Evolutionary conservation across 2,329 filamentous ascomycete species (phyloP), one percentile per base, ranked within the genome.

Genomic region (Pseudogymnoascus sp.): DNA sequence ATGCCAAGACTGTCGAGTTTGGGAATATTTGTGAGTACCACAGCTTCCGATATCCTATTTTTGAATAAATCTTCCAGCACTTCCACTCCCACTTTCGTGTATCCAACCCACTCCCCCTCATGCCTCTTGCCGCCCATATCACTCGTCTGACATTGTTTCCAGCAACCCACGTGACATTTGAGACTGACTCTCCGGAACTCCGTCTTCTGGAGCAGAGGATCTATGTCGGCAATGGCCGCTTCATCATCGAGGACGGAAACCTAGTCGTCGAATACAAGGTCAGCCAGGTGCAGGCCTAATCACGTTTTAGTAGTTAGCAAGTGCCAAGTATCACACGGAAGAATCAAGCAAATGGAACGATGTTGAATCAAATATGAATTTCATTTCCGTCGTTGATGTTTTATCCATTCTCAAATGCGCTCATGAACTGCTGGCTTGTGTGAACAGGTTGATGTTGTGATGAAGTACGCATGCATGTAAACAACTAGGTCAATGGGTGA

Each of bases 241-340:
- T 79, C 66, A 70, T 78, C 33, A 67, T 78, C 33, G 72, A 74
- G 44, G 65, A 71, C 44, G 72, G 74, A 10, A 69, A 73, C 59
- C 68, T 72, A 26, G 67, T 75, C 28, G 76, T 79, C 19, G 76
- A 78, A 68, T 78, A 78, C 67, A 78, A 77, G 66, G 77, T 78
- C 66, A 78, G 76, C 63, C 73, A 78, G 50, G 28, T 57, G n/a
- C 28, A 57, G 50, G 50, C 50, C 10, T 57, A 21, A 35, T 57
- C 50, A 57, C 50, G 17, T 8, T 13, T 35, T 15, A 13, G 50
- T 57, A 57, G 28, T 57, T 57, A 57, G 50, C 50, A 57, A 57
- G 17, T 28, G 15, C 7, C 26, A 57, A 15, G 15, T n/a, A 35
- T 57, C 50, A 57, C 50, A 35, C 33, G 50, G 6, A 57, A 35